Evolutionary conservation across 345 rosid species (phyloP).

Genomic region (Sisymbrium altissimum): DNA sequence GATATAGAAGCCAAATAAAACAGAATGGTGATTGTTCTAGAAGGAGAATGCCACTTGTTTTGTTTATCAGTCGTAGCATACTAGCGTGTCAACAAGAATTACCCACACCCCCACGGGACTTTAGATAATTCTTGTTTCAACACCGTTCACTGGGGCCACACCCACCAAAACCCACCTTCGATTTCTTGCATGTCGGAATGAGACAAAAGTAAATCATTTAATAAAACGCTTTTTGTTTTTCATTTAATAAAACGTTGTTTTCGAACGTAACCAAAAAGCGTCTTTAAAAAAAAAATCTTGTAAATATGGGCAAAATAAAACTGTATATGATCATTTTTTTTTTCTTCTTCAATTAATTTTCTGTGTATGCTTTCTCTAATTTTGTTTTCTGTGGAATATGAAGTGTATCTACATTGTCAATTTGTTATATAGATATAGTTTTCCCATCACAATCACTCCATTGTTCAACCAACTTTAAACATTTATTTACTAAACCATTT

Average conservation of each 20-base stretch:
- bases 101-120: neutral
- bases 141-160: neutral
- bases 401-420: neutral
- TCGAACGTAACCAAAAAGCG: neutral
- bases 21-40: neutral
- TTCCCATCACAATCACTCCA: neutral
- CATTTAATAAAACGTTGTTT: neutral
- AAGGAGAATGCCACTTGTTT: conserved; percentile 3
- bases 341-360: neutral
- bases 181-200: neutral
- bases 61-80: neutral
- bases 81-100: conserved; percentile 2
- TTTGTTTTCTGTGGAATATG: too few species aligned
- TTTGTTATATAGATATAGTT: neutral
- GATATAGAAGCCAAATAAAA: neutral
- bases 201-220: neutral
- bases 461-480: neutral
- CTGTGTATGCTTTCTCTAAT: neutral
- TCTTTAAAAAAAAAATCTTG: too few species aligned
- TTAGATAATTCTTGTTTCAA: neutral
- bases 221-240: too few species aligned
- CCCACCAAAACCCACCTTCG: neutral
- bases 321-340: too few species aligned
- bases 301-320: too few species aligned
- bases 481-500: neutral